phyloP scores from a whole-genome alignment of 345 rosid species.

The rapeseed (Brassica napus) region DNA sequence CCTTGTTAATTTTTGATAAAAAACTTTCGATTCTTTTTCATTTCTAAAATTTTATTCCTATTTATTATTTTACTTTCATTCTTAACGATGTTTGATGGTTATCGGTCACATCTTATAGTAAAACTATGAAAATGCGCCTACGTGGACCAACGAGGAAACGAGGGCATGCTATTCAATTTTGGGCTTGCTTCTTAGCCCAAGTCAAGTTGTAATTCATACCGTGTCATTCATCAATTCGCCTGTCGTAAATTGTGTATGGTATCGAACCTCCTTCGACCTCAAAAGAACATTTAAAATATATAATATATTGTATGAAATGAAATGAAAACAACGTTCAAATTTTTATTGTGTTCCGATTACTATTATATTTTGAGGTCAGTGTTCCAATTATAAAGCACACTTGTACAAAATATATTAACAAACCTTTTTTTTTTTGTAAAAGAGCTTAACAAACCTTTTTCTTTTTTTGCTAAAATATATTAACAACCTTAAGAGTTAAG shows the following conservation, averaged over 20 bases:
- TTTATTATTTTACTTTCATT: too few species aligned
- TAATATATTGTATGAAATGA: background rate
- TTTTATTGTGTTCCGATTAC: background rate
- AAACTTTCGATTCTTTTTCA: too few species aligned
- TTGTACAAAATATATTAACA: background rate
- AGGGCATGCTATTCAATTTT: slow-evolving; percentile 31
- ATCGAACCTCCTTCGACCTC: background rate
- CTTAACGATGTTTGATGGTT: too few species aligned
- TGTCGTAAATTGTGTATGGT: background rate
- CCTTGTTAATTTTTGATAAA: too few species aligned
- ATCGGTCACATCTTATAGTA: background rate
- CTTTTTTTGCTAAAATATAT: too few species aligned
- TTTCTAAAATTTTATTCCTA: too few species aligned
- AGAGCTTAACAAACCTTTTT: too few species aligned
- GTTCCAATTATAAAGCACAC: background rate
- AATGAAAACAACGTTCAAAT: slow-evolving; percentile 3
- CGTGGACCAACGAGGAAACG: slow-evolving; percentile 27
- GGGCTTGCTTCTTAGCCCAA: slow-evolving; percentile 38
- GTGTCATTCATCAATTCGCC: slow-evolving; percentile 28
- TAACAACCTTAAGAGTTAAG: background rate
- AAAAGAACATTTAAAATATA: background rate
- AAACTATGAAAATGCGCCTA: slow-evolving; percentile 18
- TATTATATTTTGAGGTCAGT: background rate
- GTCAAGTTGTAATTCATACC: background rate
- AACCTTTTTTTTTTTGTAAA: too few species aligned